Conservation (phyloP, 805 yeast species). For the Sugiyamaella floridensis region DNA sequence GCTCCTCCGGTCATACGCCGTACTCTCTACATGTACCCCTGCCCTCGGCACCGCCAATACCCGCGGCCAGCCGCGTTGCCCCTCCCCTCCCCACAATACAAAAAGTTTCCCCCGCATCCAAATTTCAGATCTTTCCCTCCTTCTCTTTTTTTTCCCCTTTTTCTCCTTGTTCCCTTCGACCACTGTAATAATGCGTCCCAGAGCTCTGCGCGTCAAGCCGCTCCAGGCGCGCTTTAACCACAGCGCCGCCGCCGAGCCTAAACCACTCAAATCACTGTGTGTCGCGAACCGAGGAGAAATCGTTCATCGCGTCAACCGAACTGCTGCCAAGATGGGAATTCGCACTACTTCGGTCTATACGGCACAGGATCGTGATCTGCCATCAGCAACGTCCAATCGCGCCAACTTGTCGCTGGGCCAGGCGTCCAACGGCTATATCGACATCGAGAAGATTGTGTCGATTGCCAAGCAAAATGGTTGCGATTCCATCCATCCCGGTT, state of each 20-base stretch:
- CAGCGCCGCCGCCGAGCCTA: background rate
- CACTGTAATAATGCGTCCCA: background rate
- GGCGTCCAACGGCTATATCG: conserved; percentile 25
- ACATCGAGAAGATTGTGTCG: conserved; percentile 42
- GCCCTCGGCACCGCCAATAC: too few relatives aligned
- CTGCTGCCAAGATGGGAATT: conserved; percentile 28
- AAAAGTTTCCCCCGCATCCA: background rate
- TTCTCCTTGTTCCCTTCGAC: background rate
- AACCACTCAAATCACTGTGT: conserved; percentile 28
- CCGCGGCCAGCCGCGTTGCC: background rate
- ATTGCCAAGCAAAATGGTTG: conserved; percentile 46
- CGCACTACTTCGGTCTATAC: conserved; percentile 28
- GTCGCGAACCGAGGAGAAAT: conserved; percentile 55
- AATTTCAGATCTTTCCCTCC: background rate
- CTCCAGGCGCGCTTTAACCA: background rate
- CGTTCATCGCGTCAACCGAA: conserved; percentile 28
- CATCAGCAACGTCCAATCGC: conserved; percentile 21
- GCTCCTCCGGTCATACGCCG: background rate
- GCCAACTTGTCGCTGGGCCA: conserved; percentile 23
- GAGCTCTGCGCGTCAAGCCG: background rate
- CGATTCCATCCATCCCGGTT: conserved; percentile 52
- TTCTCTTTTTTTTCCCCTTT: background rate
- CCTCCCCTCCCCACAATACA: background rate
- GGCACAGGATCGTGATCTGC: conserved; percentile 25
- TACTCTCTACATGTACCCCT: too few relatives aligned